These are phyloP conservation scores for Ruellia speciosa DNA, from an alignment of 305 asterid species.

Conservation along the genomic window DNA sequence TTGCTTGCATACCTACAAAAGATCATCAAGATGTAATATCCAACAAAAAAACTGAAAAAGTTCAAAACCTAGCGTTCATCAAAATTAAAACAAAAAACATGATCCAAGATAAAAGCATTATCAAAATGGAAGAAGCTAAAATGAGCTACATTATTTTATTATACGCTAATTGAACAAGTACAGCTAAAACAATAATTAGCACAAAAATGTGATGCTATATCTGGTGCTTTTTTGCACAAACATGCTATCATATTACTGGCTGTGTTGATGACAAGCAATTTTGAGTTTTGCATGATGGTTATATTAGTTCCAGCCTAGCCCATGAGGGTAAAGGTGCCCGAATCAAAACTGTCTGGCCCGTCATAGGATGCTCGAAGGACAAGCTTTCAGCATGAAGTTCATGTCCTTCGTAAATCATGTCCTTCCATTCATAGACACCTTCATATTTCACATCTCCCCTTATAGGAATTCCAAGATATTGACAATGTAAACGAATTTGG, in stretches of 20 bases:
- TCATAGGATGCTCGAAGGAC: slow-evolving; percentile 75
- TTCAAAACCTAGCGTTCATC: too few relatives aligned
- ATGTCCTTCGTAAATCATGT: slow-evolving; percentile 50
- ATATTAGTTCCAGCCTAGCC: slow-evolving; percentile 27
- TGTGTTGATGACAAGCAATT: background rate
- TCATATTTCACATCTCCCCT: slow-evolving; percentile 83
- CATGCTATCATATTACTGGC: background rate
- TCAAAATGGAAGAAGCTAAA: too few relatives aligned
- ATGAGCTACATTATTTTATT: too few relatives aligned
- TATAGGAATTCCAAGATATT: slow-evolving; percentile 75
- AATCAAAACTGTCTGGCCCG: slow-evolving; percentile 44
- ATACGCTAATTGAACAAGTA: too few relatives aligned
- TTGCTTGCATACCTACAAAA: too few relatives aligned
- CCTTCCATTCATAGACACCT: slow-evolving; percentile 78
- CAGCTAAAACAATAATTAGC: too few relatives aligned
- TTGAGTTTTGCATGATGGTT: background rate
- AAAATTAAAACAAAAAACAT: too few relatives aligned
- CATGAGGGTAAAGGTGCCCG: slow-evolving; percentile 70
- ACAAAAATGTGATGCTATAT: too few relatives aligned
- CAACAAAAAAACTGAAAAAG: too few relatives aligned
- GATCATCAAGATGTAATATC: too few relatives aligned
- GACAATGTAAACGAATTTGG: slow-evolving; percentile 88
- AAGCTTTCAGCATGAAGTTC: slow-evolving; percentile 89
- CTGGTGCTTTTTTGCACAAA: too few relatives aligned
- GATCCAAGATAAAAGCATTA: too few relatives aligned